Evolutionary conservation across 495 filamentous ascomycete genomes (phyloP).

Genomic region (Aspergillus saccharolyticus): DNA sequence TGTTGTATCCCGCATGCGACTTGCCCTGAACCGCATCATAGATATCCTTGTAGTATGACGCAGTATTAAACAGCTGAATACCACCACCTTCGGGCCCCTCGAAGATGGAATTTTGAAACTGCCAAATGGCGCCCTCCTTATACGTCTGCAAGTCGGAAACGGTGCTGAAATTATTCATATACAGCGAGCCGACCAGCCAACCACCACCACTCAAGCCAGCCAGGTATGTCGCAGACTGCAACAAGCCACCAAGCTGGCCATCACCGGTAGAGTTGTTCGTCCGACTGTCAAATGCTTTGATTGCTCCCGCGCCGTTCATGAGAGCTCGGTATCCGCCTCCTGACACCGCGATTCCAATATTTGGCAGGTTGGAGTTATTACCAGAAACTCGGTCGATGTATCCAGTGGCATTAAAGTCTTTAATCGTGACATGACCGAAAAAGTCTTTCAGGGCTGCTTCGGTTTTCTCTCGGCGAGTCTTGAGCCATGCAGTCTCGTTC

Average conservation of each 20-base stretch:
- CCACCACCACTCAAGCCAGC: constrained; percentile 81
- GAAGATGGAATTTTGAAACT: constrained; percentile 74
- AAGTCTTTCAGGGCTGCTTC: constrained; percentile 67
- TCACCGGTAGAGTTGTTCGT: constrained; percentile 57
- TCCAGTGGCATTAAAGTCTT: constrained; percentile 64
- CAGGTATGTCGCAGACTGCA: constrained; percentile 82
- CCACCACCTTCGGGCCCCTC: constrained; percentile 52
- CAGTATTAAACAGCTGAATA: constrained; percentile 48
- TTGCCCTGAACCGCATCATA: constrained; percentile 59
- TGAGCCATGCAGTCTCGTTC: constrained; percentile 66
- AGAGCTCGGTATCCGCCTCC: constrained; percentile 81
- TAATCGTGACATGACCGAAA: constrained; percentile 65
- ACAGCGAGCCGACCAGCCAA: constrained; percentile 84
- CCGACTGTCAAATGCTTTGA: constrained; percentile 80
- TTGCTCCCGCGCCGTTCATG: constrained; percentile 80
- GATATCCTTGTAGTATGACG: constrained; percentile 65
- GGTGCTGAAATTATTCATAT: constrained; percentile 83
- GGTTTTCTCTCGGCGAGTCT: constrained; percentile 47
- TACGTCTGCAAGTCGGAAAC: constrained; percentile 52
- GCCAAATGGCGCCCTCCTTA: constrained; percentile 55
- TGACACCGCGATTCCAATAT: constrained; percentile 55
- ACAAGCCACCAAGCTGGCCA: constrained; percentile 76
- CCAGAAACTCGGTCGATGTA: constrained; percentile 59
- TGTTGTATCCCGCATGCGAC: constrained; percentile 64
- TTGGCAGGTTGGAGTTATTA: constrained; percentile 55